Percentiles rank a stretch among this genome's conserved stretches.
These are phyloP conservation scores for Cetradonia linearis DNA, from an alignment of 495 filamentous ascomycete species.

Conservation along the genomic window DNA sequence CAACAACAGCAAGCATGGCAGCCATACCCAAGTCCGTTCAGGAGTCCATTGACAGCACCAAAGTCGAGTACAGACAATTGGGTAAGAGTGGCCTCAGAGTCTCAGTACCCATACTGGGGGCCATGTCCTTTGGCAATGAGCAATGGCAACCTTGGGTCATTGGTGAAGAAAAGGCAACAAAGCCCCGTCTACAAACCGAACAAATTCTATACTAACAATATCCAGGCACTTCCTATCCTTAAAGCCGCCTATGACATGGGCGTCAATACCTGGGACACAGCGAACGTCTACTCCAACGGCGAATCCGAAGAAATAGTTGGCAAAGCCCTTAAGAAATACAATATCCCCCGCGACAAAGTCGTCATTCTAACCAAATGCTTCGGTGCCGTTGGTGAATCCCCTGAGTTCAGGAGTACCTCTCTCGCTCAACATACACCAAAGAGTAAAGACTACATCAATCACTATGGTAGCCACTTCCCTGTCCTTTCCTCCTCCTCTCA, in stretches of 20 bases:
- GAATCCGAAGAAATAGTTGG: conserved; percentile 34
- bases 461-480: conserved; percentile 19
- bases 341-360: conserved; percentile 34
- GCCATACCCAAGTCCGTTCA: conserved; percentile 19
- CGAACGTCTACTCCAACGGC: conserved; percentile 38
- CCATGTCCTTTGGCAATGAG: conserved; percentile 36
- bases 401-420: conserved; percentile 18
- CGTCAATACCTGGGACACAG: conserved; percentile 30
- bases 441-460: conserved; percentile 38
- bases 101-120: conserved; percentile 36
- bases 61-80: conserved; percentile 33
- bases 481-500: neutral
- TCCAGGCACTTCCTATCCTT: neutral
- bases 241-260: conserved; percentile 11
- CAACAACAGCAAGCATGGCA: neutral
- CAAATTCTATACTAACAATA: neutral
- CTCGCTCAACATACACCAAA: conserved; percentile 26
- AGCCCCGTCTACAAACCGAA: neutral
- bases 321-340: conserved; percentile 36
- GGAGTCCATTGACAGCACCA: conserved; percentile 20
- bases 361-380: conserved; percentile 36
- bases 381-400: conserved; percentile 31
- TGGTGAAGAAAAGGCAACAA: conserved; percentile 32
- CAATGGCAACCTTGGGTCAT: conserved; percentile 34
- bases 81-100: conserved; percentile 35